These are phyloP conservation scores for Macadamia tetraphylla DNA, from an alignment of 164 flowering plant species.

Conservation along the genomic window DNA sequence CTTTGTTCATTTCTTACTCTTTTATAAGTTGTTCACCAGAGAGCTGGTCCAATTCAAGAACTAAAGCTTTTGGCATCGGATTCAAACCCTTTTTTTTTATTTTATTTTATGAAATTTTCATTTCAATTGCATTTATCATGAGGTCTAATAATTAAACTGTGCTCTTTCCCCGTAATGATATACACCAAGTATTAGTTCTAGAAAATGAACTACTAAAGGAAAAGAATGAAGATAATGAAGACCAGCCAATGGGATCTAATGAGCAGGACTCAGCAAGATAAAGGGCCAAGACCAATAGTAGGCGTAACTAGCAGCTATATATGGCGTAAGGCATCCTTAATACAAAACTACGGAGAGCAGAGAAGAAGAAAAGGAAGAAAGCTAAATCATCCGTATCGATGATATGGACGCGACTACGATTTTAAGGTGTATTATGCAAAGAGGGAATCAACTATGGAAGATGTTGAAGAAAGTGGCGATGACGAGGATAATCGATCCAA, in stretches of 20 bases:
- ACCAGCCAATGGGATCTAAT: slow-evolving; percentile 42
- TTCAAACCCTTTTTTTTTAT: no score
- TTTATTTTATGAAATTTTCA: no score
- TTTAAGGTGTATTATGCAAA: slow-evolving; percentile 65
- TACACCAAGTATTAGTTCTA: slow-evolving; percentile 18
- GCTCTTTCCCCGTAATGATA: slow-evolving; percentile 30
- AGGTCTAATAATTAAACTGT: no score
- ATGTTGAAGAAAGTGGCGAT: no score
- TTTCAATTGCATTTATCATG: no score
- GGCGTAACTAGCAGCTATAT: slow-evolving; percentile 78
- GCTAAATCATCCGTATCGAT: slow-evolving; percentile 30
- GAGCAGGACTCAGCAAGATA: slow-evolving; percentile 29
- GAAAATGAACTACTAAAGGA: slow-evolving; percentile 11
- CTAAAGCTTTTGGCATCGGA: no score
- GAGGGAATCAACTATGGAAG: slow-evolving; percentile 34
- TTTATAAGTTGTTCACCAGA: no score
- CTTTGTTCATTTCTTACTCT: no score
- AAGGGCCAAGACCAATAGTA: slow-evolving; percentile 30
- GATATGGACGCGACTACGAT: slow-evolving; percentile 56
- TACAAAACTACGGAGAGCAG: slow-evolving; percentile 56
- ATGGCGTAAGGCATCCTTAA: slow-evolving; percentile 78
- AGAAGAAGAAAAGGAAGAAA: slow-evolving; percentile 67
- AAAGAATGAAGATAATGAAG: slow-evolving; percentile 32
- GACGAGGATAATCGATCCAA: slow-evolving; percentile 10
- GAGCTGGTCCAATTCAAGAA: no score